A percentile compares a stretch with the other conserved stretches of the same genome.
These are phyloP conservation scores for Fusarium chuoi DNA, from an alignment of 2,329 filamentous ascomycete species.

Conservation along the genomic window DNA sequence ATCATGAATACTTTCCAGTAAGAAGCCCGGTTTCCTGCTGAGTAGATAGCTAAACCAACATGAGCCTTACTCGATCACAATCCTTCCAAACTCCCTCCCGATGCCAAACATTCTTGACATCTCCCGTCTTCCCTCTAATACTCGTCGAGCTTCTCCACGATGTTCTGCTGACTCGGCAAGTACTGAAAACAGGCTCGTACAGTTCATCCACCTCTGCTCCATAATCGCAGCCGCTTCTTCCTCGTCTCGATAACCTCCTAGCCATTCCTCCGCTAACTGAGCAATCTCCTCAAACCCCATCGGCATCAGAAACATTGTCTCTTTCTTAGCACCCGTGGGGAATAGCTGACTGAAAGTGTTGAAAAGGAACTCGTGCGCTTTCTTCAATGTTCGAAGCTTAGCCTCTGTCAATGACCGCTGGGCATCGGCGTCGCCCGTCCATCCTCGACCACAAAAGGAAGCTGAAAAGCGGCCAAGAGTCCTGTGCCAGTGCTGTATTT, in stretches of 20 bases:
- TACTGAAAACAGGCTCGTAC: neutral
- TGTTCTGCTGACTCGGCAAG: neutral
- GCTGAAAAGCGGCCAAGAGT: neutral
- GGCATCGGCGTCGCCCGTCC: neutral
- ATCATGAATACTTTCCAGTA: neutral
- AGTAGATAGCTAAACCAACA: too few species aligned
- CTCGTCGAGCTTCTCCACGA: neutral
- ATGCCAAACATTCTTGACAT: conserved; percentile 6
- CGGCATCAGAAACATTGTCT: neutral
- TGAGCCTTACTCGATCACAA: neutral
- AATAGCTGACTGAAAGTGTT: neutral
- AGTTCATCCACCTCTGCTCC: neutral
- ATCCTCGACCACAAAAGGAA: neutral
- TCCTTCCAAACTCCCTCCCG: conserved; percentile 5
- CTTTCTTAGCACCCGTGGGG: neutral
- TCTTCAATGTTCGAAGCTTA: neutral
- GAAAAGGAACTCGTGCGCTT: conserved; percentile 5
- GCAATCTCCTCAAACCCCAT: neutral
- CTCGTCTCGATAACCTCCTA: neutral
- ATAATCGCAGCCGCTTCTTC: neutral
- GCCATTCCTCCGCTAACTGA: conserved; percentile 3
- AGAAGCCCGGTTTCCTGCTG: too few species aligned
- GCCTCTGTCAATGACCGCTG: neutral
- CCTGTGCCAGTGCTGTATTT: neutral
- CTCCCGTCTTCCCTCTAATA: neutral